Conservation (phyloP, 768 basidiomycete species). For the Tricholoma bakamatsutake region DNA sequence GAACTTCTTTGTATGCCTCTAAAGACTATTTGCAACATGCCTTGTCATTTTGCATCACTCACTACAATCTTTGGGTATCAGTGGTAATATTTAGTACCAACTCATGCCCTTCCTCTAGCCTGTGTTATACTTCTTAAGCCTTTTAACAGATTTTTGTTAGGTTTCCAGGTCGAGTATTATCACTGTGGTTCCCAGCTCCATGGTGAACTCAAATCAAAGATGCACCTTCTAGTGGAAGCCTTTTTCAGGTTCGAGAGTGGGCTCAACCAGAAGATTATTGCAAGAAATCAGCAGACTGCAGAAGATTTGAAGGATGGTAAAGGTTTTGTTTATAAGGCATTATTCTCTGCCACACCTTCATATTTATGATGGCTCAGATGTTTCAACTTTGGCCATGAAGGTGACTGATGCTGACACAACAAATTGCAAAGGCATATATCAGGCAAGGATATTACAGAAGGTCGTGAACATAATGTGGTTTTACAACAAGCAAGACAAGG, state of each 20-base stretch:
- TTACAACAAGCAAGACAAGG: slow-evolving; percentile 18
- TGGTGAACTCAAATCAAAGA: slow-evolving; percentile 18
- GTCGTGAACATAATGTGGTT: slow-evolving; percentile 21
- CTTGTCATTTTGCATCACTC: too few species aligned
- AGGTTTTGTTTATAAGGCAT: slow-evolving; percentile 16
- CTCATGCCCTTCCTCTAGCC: too few species aligned
- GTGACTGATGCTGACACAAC: background rate
- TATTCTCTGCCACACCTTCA: background rate
- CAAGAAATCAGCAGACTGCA: slow-evolving; percentile 8
- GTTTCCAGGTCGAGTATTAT: too few species aligned
- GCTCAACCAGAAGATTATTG: slow-evolving; percentile 9
- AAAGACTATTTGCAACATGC: too few species aligned
- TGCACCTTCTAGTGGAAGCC: slow-evolving; percentile 9
- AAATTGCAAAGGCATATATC: slow-evolving; percentile 16
- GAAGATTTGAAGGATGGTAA: slow-evolving; percentile 16
- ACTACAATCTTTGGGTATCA: too few species aligned
- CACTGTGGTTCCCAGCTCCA: slow-evolving; percentile 16
- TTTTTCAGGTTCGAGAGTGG: slow-evolving; percentile 18
- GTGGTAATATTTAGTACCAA: too few species aligned
- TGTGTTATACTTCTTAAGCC: too few species aligned
- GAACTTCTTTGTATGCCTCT: too few species aligned
- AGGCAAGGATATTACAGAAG: slow-evolving; percentile 19
- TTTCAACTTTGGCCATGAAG: background rate
- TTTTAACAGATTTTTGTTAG: too few species aligned
- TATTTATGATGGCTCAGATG: background rate